A percentile compares a stretch with the other conserved stretches of the same genome.
These are phyloP conservation scores for Leccinum truebloodii DNA, from an alignment of 768 basidiomycete species.

Conservation along the genomic window DNA sequence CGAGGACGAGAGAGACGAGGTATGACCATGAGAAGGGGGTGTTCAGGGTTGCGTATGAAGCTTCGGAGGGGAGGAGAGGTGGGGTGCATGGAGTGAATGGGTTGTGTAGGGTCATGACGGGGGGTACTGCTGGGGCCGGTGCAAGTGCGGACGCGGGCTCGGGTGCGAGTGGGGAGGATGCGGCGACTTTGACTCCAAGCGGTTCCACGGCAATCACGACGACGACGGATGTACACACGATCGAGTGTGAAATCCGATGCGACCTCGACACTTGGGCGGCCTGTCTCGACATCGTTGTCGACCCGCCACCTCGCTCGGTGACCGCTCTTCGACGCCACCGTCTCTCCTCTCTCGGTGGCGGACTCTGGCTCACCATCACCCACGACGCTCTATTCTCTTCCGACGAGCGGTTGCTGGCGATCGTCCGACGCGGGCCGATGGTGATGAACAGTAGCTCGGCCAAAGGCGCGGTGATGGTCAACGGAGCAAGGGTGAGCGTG, in stretches of 20 bases:
- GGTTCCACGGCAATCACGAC: constrained; percentile 3
- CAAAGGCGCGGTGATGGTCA: constrained; percentile 83
- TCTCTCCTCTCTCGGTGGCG: constrained; percentile 84
- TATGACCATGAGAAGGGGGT: constrained; percentile 87
- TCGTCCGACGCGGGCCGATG: constrained; percentile 71
- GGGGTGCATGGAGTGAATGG: constrained; percentile 27
- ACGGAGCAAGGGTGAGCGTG: constrained; percentile 80
- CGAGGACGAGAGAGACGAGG: constrained; percentile 66
- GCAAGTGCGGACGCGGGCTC: constrained; percentile 1
- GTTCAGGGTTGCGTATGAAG: constrained; percentile 85
- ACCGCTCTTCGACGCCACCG: constrained; percentile 85
- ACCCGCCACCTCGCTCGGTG: constrained; percentile 86
- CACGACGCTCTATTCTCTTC: constrained; percentile 81
- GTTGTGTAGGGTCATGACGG: constrained; percentile 4
- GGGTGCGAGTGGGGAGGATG: constrained; percentile 21
- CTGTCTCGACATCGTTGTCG: constrained; percentile 85
- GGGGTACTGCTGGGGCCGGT: neutral
- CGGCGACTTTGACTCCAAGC: neutral
- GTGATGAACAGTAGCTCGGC: constrained; percentile 37
- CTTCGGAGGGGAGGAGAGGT: constrained; percentile 50
- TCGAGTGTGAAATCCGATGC: constrained; percentile 91
- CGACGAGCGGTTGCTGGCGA: constrained; percentile 72
- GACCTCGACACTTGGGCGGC: constrained; percentile 88
- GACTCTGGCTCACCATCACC: constrained; percentile 89
- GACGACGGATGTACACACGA: constrained; percentile 43